Evolutionary conservation across 805 yeast species (phyloP).

Genomic region (Jamesozyma rosinii): DNA sequence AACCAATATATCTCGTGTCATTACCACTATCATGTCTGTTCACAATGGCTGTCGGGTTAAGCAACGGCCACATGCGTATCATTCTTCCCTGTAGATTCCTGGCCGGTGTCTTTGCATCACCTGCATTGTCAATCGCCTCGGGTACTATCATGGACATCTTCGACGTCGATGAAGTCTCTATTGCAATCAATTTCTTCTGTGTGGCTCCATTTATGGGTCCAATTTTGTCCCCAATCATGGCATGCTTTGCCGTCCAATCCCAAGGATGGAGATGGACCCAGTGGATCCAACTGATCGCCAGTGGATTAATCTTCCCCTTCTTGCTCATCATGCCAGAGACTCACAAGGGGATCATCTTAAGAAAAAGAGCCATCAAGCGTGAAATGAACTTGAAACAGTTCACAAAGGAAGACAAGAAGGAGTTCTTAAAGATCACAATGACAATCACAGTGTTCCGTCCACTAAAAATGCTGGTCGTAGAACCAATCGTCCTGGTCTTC

Average conservation of each 20-base stretch:
- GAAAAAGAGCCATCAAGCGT: slow-evolving; percentile 50
- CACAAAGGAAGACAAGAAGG: slow-evolving; percentile 26
- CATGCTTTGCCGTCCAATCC: slow-evolving; percentile 53
- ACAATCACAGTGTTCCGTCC: slow-evolving; percentile 53
- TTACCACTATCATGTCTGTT: slow-evolving; percentile 62
- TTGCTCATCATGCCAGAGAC: slow-evolving; percentile 54
- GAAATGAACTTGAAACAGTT: slow-evolving; percentile 40
- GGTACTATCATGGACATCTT: slow-evolving; percentile 78
- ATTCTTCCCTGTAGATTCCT: slow-evolving; percentile 64
- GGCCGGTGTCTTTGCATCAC: slow-evolving; percentile 68
- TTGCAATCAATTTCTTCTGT: slow-evolving; percentile 74
- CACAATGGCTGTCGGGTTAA: slow-evolving; percentile 64
- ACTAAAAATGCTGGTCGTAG: slow-evolving; percentile 55
- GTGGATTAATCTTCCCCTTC: slow-evolving; percentile 43
- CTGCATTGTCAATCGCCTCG: slow-evolving; percentile 76
- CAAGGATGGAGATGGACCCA: slow-evolving; percentile 64
- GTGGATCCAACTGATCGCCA: slow-evolving; percentile 65
- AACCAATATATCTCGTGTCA: slow-evolving; percentile 48
- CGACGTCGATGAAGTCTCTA: slow-evolving; percentile 52
- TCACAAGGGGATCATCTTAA: slow-evolving; percentile 57
- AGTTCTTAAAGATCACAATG: slow-evolving; percentile 39
- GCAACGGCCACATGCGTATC: slow-evolving; percentile 46
- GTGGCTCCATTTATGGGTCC: slow-evolving; percentile 78
- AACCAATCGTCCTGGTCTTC: slow-evolving; percentile 65
- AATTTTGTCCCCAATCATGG: slow-evolving; percentile 64